Percentiles rank a stretch among this genome's conserved stretches.
phyloP scores from a whole-genome alignment of 306 rosid genomes.

The Begonia peltatifolia region DNA sequence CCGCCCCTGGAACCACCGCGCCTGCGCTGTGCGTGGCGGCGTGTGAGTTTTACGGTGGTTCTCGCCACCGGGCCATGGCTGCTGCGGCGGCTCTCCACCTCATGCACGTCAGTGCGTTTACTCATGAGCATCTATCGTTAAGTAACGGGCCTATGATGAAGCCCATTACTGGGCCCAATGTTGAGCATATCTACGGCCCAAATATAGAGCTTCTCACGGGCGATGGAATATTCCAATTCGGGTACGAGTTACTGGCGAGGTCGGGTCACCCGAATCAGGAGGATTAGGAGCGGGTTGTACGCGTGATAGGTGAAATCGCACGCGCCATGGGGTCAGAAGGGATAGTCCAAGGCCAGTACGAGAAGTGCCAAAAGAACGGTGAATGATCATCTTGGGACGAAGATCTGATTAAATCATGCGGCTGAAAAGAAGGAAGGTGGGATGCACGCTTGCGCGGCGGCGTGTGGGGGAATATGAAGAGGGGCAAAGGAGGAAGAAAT shows the following conservation, averaged over 20 bases:
- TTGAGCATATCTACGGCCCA: slow-evolving; percentile 7
- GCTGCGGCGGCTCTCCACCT: slow-evolving; percentile 55
- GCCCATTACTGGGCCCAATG: slow-evolving; percentile 4
- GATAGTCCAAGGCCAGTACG: slow-evolving; percentile 21
- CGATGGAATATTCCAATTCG: slow-evolving; percentile 38
- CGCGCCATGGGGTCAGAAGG: slow-evolving; percentile 46
- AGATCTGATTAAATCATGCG: neutral
- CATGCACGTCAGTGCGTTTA: slow-evolving; percentile 14
- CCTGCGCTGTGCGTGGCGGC: slow-evolving; percentile 55
- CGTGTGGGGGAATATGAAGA: slow-evolving; percentile 61
- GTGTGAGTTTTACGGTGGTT: slow-evolving; percentile 54
- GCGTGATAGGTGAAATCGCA: slow-evolving; percentile 42
- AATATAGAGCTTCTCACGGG: slow-evolving; percentile 35
- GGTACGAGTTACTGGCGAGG: slow-evolving; percentile 29
- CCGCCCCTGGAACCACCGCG: slow-evolving; percentile 35
- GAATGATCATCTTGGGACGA: neutral
- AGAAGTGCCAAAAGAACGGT: slow-evolving; percentile 7
- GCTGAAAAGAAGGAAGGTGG: slow-evolving; percentile 34
- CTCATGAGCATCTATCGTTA: slow-evolving; percentile 32
- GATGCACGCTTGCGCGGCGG: slow-evolving; percentile 56
- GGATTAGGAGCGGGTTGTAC: slow-evolving; percentile 24
- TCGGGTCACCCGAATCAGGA: slow-evolving; percentile 15
- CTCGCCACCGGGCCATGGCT: slow-evolving; percentile 29
- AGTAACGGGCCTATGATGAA: slow-evolving; percentile 14
- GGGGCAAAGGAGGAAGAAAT: slow-evolving; percentile 51